Conservation (phyloP, 805 yeast species). For the Jamesozyma gamospora region DNA sequence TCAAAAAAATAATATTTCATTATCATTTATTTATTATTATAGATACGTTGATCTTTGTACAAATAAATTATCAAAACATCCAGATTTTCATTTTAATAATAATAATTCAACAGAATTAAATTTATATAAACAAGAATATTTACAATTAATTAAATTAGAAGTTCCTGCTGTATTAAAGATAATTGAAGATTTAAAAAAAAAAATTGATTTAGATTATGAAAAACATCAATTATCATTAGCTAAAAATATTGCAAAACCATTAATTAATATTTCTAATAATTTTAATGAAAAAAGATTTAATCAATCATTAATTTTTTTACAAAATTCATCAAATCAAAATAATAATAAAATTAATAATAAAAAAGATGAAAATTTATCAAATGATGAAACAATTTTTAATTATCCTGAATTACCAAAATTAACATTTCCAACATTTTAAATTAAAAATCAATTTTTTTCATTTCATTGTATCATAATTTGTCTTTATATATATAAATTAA, state of each 20-base stretch:
- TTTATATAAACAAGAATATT: conserved; percentile 17
- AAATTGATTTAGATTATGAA: conserved; percentile 14
- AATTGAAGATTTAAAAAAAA: conserved; percentile 20
- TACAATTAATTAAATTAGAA: conserved; percentile 23
- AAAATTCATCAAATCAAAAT: conserved; percentile 1
- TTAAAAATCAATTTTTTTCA: background rate
- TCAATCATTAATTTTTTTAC: conserved; percentile 15
- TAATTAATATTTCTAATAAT: conserved; percentile 11
- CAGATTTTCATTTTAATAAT: conserved; percentile 10
- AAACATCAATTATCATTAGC: conserved; percentile 21
- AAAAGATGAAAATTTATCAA: background rate
- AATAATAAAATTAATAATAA: background rate
- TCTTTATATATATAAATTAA: no score
- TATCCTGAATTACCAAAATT: conserved; percentile 26
- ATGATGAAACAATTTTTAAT: background rate
- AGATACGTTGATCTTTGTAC: conserved; percentile 45
- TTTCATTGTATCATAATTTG: background rate
- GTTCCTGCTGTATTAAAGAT: conserved; percentile 26
- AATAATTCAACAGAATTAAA: conserved; percentile 1
- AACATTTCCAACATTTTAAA: conserved; percentile 12
- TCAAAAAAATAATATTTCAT: conserved; percentile 34
- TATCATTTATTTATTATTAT: conserved; percentile 46
- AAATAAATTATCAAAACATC: conserved; percentile 24
- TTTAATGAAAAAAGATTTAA: conserved; percentile 23
- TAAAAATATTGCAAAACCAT: conserved; percentile 18